Percentiles rank a stretch among this genome's conserved stretches.
phyloP scores from a whole-genome alignment of 2,329 filamentous ascomycete genomes.

The Calonectria pseudoturangicola region DNA sequence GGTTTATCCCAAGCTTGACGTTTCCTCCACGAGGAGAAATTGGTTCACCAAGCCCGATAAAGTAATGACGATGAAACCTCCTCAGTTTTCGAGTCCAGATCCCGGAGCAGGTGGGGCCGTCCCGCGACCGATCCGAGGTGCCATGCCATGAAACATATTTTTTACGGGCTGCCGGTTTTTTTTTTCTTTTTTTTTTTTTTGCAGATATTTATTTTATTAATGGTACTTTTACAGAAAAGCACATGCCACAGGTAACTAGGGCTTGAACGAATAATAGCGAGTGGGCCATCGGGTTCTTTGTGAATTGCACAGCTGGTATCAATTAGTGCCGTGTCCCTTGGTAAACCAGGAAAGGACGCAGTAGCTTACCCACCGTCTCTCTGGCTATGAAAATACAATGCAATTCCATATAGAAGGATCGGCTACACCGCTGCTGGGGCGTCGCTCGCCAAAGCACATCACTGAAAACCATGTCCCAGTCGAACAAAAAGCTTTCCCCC shows the following conservation, averaged over 20 bases:
- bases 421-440: too few relatives aligned
- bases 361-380: neutral
- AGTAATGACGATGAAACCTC: neutral
- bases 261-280: neutral
- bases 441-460: neutral
- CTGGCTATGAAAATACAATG: neutral
- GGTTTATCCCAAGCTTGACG: neutral
- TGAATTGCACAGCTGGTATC: neutral
- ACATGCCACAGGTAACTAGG: too few relatives aligned
- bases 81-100: neutral
- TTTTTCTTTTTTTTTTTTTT: too few relatives aligned
- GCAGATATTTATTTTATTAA: neutral
- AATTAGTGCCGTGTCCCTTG: neutral
- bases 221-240: neutral
- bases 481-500: neutral
- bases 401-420: neutral
- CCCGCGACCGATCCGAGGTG: neutral
- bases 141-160: neutral
- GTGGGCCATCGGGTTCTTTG: neutral
- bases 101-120: conserved; percentile 12
- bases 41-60: neutral
- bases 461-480: neutral
- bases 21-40: neutral
- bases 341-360: neutral
- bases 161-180: neutral